These are phyloP conservation scores for Chlamydomonas schloesseri DNA, from an alignment of 139 green algal species.

Conservation along the genomic window DNA sequence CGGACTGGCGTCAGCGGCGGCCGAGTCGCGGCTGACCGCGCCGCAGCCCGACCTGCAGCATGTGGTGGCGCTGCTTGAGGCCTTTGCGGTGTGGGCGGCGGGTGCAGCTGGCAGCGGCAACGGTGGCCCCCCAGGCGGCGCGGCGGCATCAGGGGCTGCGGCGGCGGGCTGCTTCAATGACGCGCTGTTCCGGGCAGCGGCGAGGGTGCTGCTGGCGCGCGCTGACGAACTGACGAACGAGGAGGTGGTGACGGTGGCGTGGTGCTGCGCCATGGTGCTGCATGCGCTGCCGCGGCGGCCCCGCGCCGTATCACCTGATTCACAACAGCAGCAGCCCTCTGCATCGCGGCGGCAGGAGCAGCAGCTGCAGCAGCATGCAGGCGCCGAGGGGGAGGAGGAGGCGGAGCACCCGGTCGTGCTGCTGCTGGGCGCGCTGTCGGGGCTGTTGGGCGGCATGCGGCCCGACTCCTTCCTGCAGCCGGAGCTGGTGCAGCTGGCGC, in stretches of 20 bases:
- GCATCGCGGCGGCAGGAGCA: not conserved
- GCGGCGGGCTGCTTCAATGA: not conserved
- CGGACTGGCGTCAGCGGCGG: not conserved
- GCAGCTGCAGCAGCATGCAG: not conserved
- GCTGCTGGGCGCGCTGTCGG: constrained; percentile 1
- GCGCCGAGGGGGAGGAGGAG: not conserved
- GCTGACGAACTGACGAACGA: constrained; percentile 9
- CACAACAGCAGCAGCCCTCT: not conserved
- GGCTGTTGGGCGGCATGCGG: not conserved
- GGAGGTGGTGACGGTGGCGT: constrained; percentile 20
- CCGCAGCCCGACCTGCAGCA: not conserved
- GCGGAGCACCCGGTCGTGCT: constrained; percentile 3
- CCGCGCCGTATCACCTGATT: no score
- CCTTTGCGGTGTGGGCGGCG: not conserved
- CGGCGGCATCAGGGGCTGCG: not conserved
- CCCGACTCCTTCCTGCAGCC: constrained; percentile 55
- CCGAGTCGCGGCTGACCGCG: not conserved
- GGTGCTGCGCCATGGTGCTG: constrained; percentile 17
- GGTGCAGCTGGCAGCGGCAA: not conserved
- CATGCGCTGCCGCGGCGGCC: not conserved
- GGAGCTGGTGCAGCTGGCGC: constrained; percentile 60
- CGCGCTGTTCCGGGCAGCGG: constrained; percentile 19
- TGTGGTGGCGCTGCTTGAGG: constrained; percentile 28
- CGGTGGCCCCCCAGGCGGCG: not conserved
- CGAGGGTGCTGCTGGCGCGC: not conserved